These are phyloP conservation scores for Yamadazyma philogaea DNA, from an alignment of 805 yeast genomes.

Conservation along the genomic window DNA sequence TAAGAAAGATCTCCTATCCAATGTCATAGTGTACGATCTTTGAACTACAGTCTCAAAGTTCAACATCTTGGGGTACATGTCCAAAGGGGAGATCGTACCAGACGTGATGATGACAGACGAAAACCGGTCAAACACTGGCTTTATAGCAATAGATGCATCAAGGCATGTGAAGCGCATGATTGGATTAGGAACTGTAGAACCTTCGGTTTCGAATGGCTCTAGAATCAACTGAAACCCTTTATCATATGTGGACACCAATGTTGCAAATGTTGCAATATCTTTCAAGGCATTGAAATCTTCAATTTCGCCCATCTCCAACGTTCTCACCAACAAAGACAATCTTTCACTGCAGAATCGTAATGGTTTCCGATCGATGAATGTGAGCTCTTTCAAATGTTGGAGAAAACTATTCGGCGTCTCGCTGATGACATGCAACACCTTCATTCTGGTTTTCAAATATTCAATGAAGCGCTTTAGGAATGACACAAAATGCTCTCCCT, in stretches of 20 bases:
- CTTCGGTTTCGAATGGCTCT: conserved; percentile 94
- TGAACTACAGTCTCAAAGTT: conserved; percentile 91
- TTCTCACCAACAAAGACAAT: conserved; percentile 79
- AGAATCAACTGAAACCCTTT: conserved; percentile 85
- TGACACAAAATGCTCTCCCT: conserved; percentile 96
- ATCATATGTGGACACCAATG: conserved; percentile 92
- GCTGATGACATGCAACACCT: conserved; percentile 94
- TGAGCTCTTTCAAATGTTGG: conserved; percentile 88
- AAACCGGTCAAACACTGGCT: conserved; percentile 92
- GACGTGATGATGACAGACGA: conserved; percentile 92
- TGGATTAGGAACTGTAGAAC: conserved; percentile 94
- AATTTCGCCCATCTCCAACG: conserved; percentile 80
- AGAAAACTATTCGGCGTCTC: conserved; percentile 93
- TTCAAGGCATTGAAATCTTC: conserved; percentile 92
- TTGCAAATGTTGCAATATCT: conserved; percentile 96
- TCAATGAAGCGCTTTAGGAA: conserved; percentile 91
- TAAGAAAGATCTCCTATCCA: conserved; percentile 85
- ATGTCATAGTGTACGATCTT: conserved; percentile 93
- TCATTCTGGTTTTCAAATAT: conserved; percentile 94
- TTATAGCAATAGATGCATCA: conserved; percentile 97
- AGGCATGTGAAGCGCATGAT: conserved; percentile 88
- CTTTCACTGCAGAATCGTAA: conserved; percentile 89
- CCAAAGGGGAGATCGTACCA: conserved; percentile 97
- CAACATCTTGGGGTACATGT: conserved; percentile 97
- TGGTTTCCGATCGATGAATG: conserved; percentile 91